A percentile compares a stretch with the other conserved stretches of the same genome.
These are phyloP conservation scores for Clarireedia hainanense DNA, from an alignment of 2,329 filamentous ascomycete species.

Conservation along the genomic window DNA sequence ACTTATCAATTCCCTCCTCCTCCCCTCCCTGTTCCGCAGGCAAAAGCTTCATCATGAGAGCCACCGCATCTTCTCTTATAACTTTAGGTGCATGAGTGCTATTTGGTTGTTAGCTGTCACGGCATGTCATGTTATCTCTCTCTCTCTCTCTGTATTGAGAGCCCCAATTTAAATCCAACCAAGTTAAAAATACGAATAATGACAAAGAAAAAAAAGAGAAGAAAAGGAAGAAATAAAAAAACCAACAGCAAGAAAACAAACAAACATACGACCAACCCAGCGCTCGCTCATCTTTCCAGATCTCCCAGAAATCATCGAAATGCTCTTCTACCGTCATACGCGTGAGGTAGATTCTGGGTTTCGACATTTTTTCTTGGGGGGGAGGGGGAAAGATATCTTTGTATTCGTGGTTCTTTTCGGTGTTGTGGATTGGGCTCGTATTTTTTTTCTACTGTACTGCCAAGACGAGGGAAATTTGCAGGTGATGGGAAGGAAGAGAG, in stretches of 20 bases:
- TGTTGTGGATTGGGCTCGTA: neutral
- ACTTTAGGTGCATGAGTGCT: neutral
- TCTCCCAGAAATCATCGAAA: constrained; percentile 16
- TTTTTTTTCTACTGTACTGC: too few relatives aligned
- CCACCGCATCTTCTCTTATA: neutral
- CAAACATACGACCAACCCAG: constrained; percentile 12
- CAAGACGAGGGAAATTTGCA: too few relatives aligned
- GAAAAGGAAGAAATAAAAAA: neutral
- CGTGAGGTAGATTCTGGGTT: constrained; percentile 14
- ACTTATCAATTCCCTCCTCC: neutral
- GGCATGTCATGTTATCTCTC: neutral
- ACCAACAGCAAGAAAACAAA: neutral
- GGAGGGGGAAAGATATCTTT: too few relatives aligned
- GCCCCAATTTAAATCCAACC: neutral
- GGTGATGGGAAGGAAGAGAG: too few relatives aligned
- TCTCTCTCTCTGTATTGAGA: neutral
- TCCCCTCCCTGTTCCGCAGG: neutral
- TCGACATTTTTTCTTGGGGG: neutral
- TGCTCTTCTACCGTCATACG: constrained; percentile 13
- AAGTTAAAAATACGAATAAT: neutral
- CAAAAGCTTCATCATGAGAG: neutral
- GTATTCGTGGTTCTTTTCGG: neutral
- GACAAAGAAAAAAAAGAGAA: neutral
- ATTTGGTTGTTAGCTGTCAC: neutral
- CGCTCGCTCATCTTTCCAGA: constrained; percentile 14